A percentile compares a stretch with the other conserved stretches of the same genome.
Conservation (phyloP, 805 yeast species). For the Kockiozyma suomiensis region DNA sequence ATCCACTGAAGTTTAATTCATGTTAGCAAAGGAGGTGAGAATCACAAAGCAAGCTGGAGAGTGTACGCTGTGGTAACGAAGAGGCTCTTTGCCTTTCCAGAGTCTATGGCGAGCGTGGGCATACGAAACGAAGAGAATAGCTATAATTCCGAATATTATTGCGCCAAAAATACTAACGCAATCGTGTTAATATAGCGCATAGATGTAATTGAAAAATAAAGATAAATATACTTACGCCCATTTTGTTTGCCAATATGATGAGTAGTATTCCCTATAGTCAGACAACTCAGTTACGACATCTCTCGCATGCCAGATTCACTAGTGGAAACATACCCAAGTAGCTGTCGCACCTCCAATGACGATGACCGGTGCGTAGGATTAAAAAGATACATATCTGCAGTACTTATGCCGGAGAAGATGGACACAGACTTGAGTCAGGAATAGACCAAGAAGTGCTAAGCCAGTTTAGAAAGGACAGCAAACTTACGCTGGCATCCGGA, state of each 20-base stretch:
- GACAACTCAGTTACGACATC: neutral
- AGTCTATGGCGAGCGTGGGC: slow-evolving; percentile 24
- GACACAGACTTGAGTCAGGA: neutral
- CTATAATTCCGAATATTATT: slow-evolving; percentile 2
- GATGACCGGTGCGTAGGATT: neutral
- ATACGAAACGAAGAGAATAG: slow-evolving; percentile 6
- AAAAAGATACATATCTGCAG: neutral
- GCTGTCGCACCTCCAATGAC: slow-evolving; percentile 9
- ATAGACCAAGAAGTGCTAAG: too few species aligned
- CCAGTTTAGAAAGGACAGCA: too few species aligned
- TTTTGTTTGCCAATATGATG: slow-evolving; percentile 23
- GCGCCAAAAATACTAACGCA: slow-evolving; percentile 30
- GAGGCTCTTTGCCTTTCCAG: slow-evolving; percentile 19
- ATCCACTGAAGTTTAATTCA: slow-evolving; percentile 21
- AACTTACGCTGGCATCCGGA: too few species aligned
- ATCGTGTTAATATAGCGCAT: too few species aligned
- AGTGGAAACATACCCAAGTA: neutral
- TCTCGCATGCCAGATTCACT: neutral
- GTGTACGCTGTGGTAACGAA: slow-evolving; percentile 27
- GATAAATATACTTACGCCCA: slow-evolving; percentile 26
- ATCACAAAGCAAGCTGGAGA: neutral
- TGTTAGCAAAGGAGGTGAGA: neutral
- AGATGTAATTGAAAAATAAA: neutral
- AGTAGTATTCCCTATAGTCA: slow-evolving; percentile 7
- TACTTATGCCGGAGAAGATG: too few species aligned